Evolutionary conservation across 441 rosid species (phyloP).

Genomic region (Erysimum cheiri): DNA sequence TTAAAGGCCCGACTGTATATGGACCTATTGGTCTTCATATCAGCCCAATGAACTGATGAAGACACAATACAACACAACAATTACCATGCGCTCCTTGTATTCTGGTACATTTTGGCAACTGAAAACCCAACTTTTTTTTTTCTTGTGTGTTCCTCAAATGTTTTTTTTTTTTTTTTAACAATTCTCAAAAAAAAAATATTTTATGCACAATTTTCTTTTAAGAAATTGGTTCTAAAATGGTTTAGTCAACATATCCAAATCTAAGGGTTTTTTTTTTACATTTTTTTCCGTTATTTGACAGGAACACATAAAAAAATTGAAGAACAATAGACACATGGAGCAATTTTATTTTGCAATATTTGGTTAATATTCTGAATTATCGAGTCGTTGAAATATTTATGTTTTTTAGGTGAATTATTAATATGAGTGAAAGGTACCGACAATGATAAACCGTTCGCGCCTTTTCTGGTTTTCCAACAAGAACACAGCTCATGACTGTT

Average conservation of each 20-base stretch:
- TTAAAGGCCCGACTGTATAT: background rate
- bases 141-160: no score
- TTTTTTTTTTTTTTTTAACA: no score
- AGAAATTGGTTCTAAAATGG: no score
- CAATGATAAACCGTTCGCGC: slow-evolving; percentile 41
- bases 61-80: background rate
- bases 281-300: no score
- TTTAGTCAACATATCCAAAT: no score
- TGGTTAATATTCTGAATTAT: background rate
- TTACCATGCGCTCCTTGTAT: background rate
- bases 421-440: slow-evolving; percentile 21
- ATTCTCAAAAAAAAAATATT: no score
- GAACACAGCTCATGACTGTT: slow-evolving; percentile 44
- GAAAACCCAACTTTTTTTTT: background rate
- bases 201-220: no score
- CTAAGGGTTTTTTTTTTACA: no score
- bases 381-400: background rate
- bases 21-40: slow-evolving; percentile 5
- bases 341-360: background rate
- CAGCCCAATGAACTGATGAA: background rate
- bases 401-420: slow-evolving; percentile 6
- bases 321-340: background rate
- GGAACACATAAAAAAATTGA: no score
- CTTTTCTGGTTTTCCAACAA: slow-evolving; percentile 36
- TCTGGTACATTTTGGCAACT: background rate